These are phyloP conservation scores for Colletotrichum magnum DNA, from an alignment of 2,329 filamentous ascomycete genomes.

Conservation along the genomic window DNA sequence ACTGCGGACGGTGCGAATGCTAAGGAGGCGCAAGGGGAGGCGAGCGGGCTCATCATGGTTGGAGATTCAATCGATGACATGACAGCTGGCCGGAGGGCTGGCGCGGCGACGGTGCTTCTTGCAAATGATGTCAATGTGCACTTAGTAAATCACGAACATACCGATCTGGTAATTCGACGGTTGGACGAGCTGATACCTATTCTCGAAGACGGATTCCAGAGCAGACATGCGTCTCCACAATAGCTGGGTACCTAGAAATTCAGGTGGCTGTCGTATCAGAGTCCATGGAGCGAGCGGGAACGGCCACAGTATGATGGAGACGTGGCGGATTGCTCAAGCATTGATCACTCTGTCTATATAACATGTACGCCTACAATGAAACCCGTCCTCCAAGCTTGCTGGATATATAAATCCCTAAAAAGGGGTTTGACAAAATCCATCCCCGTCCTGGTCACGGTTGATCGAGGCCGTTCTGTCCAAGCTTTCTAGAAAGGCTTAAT, in stretches of 20 bases:
- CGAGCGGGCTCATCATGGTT: slow-evolving; percentile 72
- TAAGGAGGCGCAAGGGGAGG: slow-evolving; percentile 51
- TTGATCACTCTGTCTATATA: slow-evolving; percentile 37
- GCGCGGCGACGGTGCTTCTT: slow-evolving; percentile 91
- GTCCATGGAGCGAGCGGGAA: background rate
- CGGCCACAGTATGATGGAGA: background rate
- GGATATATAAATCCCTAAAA: slow-evolving; percentile 25
- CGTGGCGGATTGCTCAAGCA: slow-evolving; percentile 23
- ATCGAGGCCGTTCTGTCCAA: slow-evolving; percentile 33
- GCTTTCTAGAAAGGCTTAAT: slow-evolving; percentile 19
- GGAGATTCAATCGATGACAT: slow-evolving; percentile 94
- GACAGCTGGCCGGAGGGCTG: slow-evolving; percentile 85
- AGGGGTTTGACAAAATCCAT: slow-evolving; percentile 23
- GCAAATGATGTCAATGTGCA: slow-evolving; percentile 85
- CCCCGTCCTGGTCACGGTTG: slow-evolving; percentile 10
- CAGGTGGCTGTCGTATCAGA: too few relatives aligned
- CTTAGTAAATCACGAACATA: slow-evolving; percentile 79
- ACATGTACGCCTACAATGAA: slow-evolving; percentile 37
- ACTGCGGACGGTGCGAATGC: slow-evolving; percentile 7
- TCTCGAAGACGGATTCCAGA: slow-evolving; percentile 80
- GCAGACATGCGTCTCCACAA: background rate
- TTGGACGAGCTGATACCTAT: slow-evolving; percentile 84
- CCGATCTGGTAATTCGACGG: slow-evolving; percentile 79
- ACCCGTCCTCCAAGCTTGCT: slow-evolving; percentile 34
- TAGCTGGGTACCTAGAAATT: background rate